phyloP scores from a whole-genome alignment of 345 rosid genomes.

The Stellera chamaejasme region DNA sequence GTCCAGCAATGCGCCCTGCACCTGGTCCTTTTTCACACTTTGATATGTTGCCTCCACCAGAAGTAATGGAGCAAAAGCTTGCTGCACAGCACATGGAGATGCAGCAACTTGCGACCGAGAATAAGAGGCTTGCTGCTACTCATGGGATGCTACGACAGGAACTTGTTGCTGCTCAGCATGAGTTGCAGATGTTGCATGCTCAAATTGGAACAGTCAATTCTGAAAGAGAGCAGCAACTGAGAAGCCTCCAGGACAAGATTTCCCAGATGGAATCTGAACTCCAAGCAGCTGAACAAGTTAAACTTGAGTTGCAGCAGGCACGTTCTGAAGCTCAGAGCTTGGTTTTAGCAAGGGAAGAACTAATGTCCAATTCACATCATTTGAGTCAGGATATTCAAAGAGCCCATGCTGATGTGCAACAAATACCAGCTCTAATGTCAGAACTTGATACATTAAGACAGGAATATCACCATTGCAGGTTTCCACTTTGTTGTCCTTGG shows the following conservation, averaged over 20 bases:
- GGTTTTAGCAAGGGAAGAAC: slow-evolving; percentile 69
- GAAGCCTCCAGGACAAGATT: slow-evolving; percentile 56
- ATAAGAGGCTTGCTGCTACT: slow-evolving; percentile 76
- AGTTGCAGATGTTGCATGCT: slow-evolving; percentile 68
- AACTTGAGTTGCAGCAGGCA: slow-evolving; percentile 65
- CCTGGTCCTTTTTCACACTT: slow-evolving; percentile 48
- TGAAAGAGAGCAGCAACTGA: slow-evolving; percentile 77
- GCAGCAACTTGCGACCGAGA: slow-evolving; percentile 84
- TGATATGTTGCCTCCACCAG: slow-evolving; percentile 73
- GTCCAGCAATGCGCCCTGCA: slow-evolving; percentile 37
- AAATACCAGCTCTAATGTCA: slow-evolving; percentile 63
- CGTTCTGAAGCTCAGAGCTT: slow-evolving; percentile 64
- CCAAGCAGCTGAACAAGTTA: slow-evolving; percentile 58
- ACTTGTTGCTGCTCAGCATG: slow-evolving; percentile 87
- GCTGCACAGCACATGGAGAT: slow-evolving; percentile 78
- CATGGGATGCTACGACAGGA: slow-evolving; percentile 77
- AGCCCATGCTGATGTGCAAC: slow-evolving; percentile 68
- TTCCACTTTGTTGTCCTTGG: slow-evolving; percentile 13
- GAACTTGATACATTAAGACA: slow-evolving; percentile 80
- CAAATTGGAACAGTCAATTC: slow-evolving; percentile 63
- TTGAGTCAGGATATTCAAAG: slow-evolving; percentile 71
- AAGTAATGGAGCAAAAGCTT: slow-evolving; percentile 83
- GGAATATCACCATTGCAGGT: slow-evolving; percentile 97
- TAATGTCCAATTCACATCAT: slow-evolving; percentile 64
- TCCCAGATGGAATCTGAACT: slow-evolving; percentile 75